These are phyloP conservation scores for Penicillium argentinense DNA, from an alignment of 495 filamentous ascomycete genomes.

Conservation along the genomic window DNA sequence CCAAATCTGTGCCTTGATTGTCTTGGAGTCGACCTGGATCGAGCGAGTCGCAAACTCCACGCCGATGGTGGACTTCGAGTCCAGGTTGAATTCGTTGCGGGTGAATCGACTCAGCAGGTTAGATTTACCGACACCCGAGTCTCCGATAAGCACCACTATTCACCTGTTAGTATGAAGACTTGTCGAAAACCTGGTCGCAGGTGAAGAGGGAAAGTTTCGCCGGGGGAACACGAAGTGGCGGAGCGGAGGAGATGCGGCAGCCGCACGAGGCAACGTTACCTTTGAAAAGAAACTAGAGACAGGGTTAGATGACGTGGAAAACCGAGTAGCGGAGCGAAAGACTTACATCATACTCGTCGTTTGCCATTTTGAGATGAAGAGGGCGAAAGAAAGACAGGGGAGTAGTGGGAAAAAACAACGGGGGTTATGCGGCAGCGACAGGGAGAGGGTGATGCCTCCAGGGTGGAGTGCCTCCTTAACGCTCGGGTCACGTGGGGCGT, in stretches of 20 bases:
- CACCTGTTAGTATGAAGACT: constrained; percentile 20
- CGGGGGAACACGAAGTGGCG: background rate
- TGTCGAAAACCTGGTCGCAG: background rate
- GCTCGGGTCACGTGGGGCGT: constrained; percentile 28
- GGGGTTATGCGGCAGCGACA: constrained; percentile 22
- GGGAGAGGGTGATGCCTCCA: constrained; percentile 33
- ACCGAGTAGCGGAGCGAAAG: background rate
- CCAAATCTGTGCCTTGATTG: constrained; percentile 99
- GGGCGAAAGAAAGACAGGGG: constrained; percentile 17
- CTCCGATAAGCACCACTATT: constrained; percentile 95
- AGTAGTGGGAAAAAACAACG: constrained; percentile 12
- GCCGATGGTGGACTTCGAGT: constrained; percentile 99
- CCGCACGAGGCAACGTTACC: constrained; percentile 56
- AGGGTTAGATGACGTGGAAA: constrained; percentile 15
- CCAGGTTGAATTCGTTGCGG: constrained; percentile 99
- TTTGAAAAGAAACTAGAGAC: constrained; percentile 95
- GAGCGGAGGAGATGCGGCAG: constrained; percentile 13
- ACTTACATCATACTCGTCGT: constrained; percentile 99
- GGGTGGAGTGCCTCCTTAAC: constrained; percentile 30
- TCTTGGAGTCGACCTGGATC: constrained; percentile 99
- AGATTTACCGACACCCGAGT: constrained; percentile 99
- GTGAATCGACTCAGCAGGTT: constrained; percentile 99
- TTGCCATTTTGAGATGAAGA: constrained; percentile 71
- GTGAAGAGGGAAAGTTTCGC: background rate
- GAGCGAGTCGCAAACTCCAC: constrained; percentile 98